Evolutionary conservation across 2,329 filamentous ascomycete species (phyloP), one percentile per base, ranked within the genome.

Genomic region (Nemania abortiva): DNA sequence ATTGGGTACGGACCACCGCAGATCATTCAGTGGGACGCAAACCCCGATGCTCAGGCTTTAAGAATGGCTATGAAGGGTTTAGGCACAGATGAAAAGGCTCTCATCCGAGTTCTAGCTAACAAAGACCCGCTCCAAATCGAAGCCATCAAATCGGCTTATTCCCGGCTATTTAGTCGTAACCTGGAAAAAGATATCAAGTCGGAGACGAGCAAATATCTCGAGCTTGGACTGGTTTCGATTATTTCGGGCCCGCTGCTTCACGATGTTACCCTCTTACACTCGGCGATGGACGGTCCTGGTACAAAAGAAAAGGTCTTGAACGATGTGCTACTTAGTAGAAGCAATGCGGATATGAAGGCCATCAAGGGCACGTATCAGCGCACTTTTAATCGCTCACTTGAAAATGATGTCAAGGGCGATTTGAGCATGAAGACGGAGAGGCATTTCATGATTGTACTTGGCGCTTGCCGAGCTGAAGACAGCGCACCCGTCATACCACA

Each of bases 61-160:
- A 89, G 93, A 62, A 87, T 87, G 74, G 93, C 95, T 1, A 97
- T 98, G 94, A 97, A 97, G 81, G 94, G 94, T 0, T 93, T 97
- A 70, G 95, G 95, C 39, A 98, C 95, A 0, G 90, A 98, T 76
- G 95, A 98, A 79, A 91, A 90, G 75, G 81, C 87, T 0, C 83
- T 98, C 18, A 95, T 97, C 71, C 83, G 84, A 1, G 83, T 91
- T 2, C 83, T 98, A 9, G 83, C 91, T 2, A 88, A 86, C 73
- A 91, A 94, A 71, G 93, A 97, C 72, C 92, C 95, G 0, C 83
- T 94, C 4, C 92, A 97, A 78, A 87, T 96, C 70, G 88, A 90
- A 56, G 84, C 88, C 9, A 84, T 97, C 60, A 88, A 90, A 65
- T 79, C 85, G 7, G 86, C 91, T 2, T 98, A 92, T 82, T 83